phyloP scores from a whole-genome alignment of 371 early-diverging fungal species.

The Syncephalis plumigaleata region DNA sequence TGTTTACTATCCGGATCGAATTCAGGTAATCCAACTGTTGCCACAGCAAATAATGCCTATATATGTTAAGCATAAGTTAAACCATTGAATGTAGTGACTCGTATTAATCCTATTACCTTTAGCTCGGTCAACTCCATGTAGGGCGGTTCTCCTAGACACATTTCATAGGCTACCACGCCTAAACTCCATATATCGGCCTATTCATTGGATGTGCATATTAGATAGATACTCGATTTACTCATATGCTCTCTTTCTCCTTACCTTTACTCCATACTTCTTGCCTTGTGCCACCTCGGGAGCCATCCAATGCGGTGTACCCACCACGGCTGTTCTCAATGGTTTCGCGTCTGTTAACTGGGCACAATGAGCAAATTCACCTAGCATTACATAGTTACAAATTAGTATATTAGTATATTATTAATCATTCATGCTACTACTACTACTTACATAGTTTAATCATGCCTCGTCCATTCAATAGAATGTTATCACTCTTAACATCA shows the following conservation, averaged over 20 bases:
- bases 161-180: slow-evolving; percentile 65
- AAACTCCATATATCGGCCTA: slow-evolving; percentile 69
- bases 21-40: slow-evolving; percentile 34
- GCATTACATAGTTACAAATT: too few relatives aligned
- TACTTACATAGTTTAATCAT: slow-evolving; percentile 59
- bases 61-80: too few relatives aligned
- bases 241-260: slow-evolving; percentile 79
- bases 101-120: too few relatives aligned
- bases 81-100: too few relatives aligned
- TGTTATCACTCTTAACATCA: slow-evolving; percentile 79
- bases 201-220: background rate
- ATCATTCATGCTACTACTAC: slow-evolving; percentile 82
- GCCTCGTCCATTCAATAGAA: slow-evolving; percentile 47
- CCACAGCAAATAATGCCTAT: slow-evolving; percentile 43
- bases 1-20: slow-evolving; percentile 24
- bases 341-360: slow-evolving; percentile 40
- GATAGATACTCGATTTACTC: too few relatives aligned
- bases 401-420: slow-evolving; percentile 49
- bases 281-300: slow-evolving; percentile 79
- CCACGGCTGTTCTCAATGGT: slow-evolving; percentile 37
- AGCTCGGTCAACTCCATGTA: slow-evolving; percentile 17
- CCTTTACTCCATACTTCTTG: slow-evolving; percentile 69
- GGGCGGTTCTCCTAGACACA: slow-evolving; percentile 66
- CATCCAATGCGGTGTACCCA: slow-evolving; percentile 81
- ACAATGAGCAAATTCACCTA: slow-evolving; percentile 27